Percentiles rank a stretch among this genome's conserved stretches.
These are phyloP conservation scores for Trichoderma arundinaceum DNA, from an alignment of 2,329 filamentous ascomycete genomes.

Conservation along the genomic window DNA sequence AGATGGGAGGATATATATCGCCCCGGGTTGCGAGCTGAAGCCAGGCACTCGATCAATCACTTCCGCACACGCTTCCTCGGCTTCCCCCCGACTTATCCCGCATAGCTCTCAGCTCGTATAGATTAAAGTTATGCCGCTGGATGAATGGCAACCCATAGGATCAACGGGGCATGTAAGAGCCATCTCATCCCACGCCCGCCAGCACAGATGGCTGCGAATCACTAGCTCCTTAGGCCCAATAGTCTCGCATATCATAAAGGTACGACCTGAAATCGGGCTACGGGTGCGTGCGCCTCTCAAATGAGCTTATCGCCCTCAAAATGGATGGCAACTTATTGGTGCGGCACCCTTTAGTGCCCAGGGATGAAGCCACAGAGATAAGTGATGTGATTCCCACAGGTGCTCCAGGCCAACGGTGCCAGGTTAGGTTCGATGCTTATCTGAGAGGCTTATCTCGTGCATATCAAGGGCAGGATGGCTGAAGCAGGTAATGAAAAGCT, in stretches of 20 bases:
- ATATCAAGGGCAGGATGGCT: constrained; percentile 1
- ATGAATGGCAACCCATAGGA: not conserved
- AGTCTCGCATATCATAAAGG: constrained; percentile 5
- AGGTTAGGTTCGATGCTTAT: constrained; percentile 29
- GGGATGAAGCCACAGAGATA: constrained; percentile 30
- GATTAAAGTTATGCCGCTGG: constrained; percentile 27
- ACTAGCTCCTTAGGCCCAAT: constrained; percentile 16
- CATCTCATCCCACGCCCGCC: constrained; percentile 18
- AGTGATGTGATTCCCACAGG: constrained; percentile 31
- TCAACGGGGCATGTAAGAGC: constrained; percentile 10
- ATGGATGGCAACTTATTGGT: constrained; percentile 25
- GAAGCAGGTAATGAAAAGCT: constrained; percentile 3
- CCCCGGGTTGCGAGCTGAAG: not conserved
- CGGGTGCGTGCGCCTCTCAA: constrained; percentile 3
- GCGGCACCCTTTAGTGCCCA: constrained; percentile 16
- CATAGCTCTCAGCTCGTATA: constrained; percentile 14
- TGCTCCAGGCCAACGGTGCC: constrained; percentile 9
- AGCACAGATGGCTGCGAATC: not conserved
- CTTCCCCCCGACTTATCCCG: constrained; percentile 20
- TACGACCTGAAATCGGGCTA: constrained; percentile 20
- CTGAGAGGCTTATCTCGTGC: constrained; percentile 28
- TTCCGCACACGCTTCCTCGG: constrained; percentile 3
- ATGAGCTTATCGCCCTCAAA: constrained; percentile 29
- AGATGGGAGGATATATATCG: constrained; percentile 18
- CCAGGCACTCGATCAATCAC: constrained; percentile 11